Evolutionary conservation across 1,284 basidiomycete species (phyloP), one percentile per base, ranked within the genome.

Genomic region (Hortiboletus rubellus): DNA sequence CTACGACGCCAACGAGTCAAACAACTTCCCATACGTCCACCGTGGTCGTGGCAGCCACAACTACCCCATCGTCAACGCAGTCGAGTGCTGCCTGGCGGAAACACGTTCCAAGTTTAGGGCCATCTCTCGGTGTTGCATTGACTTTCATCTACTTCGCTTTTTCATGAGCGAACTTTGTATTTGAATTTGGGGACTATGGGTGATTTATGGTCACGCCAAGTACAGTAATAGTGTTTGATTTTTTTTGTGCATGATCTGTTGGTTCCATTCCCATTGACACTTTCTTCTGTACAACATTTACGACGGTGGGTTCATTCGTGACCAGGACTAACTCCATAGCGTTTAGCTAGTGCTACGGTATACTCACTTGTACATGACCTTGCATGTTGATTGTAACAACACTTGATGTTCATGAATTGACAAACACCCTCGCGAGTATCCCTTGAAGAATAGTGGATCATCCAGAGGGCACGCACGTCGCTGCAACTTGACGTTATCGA

Each of bases 61-160:
- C 33, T 15, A 37, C 59, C 5, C 42, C 60, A 4, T 51, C 66
- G 14, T 38, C 70, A 31, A 31, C 60, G 10, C 57, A 60, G 33
- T 61, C 69, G 6, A 68, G 36, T 7, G 58, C 63, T 15, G 72
- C 72, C 42, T 67, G 67, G 70, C 50, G 49, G 52, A 70, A 67
- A 15, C 62, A 60, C 37, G 45, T 33, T 8, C 58, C 71, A 30
- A 44, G 51, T 30, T 34, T 56, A 10, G 41, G 57, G 24, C 50
- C 53, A 8, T 61, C 55, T 36, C 34, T 73, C 30, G 9, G 60
- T 7, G 45, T 60, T 43, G 54, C 59, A 5, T 54, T 70, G 40
- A 41, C 54, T 33, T 43, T 61, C 31, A 14, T 65, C 43, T 57
- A 55, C 55, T 57, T 65, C n/a, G 40, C 45, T 14, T 51, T 72